Base-by-base conservation (phyloP, 176 grass and related monocot genomes). In the Cocos nucifera region DNA sequence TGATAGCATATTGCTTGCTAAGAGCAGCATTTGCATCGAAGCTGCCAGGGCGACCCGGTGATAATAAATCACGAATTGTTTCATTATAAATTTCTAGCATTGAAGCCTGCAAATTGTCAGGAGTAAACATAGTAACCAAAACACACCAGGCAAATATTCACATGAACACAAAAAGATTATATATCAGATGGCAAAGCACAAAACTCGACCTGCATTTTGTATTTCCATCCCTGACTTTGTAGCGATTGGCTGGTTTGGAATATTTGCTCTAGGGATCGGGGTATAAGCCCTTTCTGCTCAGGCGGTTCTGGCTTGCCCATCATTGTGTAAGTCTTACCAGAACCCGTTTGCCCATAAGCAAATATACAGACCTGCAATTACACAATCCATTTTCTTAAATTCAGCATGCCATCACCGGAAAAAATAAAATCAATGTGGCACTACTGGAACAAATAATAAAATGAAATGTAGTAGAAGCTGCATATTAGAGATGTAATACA, bases 11-110 rank as follows among this genome's bases (percentile, higher is more conserved):
- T 52, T 82, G 86, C 63, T 96, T 96, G 56, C 61, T 15, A 0
- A 49, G 19, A 48, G 67, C 3, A 69, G 25, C 27, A 32, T 25
- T 60, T 63, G 68, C 49, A 2, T 99, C 88, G 62, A 70, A 57
- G 66, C 53, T 71, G 35, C 60, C 58, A 4, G 74, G 49, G 0
- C 80, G 80, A 23, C 75, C 30, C 19, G 79, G 62, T 50, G 69
- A 76, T 69, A 99, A 78, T 51, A 99, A 70, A 70, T 99, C 94
- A 60, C 87, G 84, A 55, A 99, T 81, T 53, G 87, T 89, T 75
- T 99, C 94, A 66, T 99, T 92, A 32, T 99, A 99, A 64, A 99
- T 93, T 73, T 99, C 94, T 49, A 99, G 57, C 88, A 93, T 93
- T 3, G 94, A 99, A 71, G 85, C 85, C 79, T 99, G 66, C 64